Conservation (phyloP, 805 yeast species). For the Dipodascopsis uninucleata region DNA sequence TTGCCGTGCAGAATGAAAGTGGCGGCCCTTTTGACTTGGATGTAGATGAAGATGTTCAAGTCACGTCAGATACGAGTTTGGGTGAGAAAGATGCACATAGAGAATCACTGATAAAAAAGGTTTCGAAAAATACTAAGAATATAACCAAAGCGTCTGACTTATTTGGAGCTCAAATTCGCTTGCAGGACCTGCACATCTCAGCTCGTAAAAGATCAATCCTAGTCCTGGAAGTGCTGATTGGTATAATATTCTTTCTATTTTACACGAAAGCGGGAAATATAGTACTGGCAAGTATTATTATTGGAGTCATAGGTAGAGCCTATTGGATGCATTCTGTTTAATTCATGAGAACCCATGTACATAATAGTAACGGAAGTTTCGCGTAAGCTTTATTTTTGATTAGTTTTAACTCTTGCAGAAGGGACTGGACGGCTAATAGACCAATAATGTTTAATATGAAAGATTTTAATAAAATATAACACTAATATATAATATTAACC, state of each 20-base stretch:
- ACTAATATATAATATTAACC: too few relatives aligned
- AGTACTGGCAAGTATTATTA: conserved; percentile 6
- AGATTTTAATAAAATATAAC: too few relatives aligned
- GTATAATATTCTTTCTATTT: conserved; percentile 8
- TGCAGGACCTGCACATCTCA: conserved; percentile 18
- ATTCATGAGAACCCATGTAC: too few relatives aligned
- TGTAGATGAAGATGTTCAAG: too few relatives aligned
- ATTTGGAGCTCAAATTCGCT: conserved; percentile 9
- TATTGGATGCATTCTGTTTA: too few relatives aligned
- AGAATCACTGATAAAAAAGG: background rate
- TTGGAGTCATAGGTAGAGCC: too few relatives aligned
- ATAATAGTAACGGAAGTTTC: too few relatives aligned
- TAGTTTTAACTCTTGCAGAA: too few relatives aligned
- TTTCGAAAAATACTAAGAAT: background rate
- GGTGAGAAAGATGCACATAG: background rate
- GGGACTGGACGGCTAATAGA: too few relatives aligned
- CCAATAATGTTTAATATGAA: too few relatives aligned
- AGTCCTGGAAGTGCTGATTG: conserved; percentile 6
- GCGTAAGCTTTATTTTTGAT: too few relatives aligned
- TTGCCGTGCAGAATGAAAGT: conserved; percentile 7
- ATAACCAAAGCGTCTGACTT: too few relatives aligned
- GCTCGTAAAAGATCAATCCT: conserved; percentile 16
- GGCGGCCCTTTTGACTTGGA: background rate
- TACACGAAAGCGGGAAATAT: conserved; percentile 10
- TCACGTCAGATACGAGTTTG: background rate